Conservation (phyloP, 148 eudicot genomes). For the Suaeda aralocaspica region DNA sequence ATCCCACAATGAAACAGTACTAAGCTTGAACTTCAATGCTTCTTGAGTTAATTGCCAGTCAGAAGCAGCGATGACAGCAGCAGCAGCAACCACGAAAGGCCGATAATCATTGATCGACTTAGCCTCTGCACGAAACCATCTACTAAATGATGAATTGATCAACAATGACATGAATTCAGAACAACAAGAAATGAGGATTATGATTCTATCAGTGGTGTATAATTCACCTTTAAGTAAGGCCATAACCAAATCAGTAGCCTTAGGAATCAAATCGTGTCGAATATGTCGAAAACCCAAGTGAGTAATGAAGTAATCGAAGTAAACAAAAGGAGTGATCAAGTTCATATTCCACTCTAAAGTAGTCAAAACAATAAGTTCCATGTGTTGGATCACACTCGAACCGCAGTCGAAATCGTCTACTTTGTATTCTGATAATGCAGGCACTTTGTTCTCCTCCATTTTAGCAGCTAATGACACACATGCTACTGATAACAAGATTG, state of each 20-base stretch:
- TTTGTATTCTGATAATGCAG: slow-evolving; percentile 30
- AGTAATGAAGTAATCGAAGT: slow-evolving; percentile 32
- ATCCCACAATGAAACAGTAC: slow-evolving; percentile 36
- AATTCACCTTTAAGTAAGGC: slow-evolving; percentile 37
- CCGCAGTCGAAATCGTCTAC: slow-evolving; percentile 25
- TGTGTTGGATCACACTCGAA: slow-evolving; percentile 27
- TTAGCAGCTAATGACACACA: slow-evolving; percentile 69
- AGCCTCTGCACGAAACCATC: slow-evolving; percentile 36
- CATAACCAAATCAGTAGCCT: slow-evolving; percentile 36
- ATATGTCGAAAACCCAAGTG: slow-evolving; percentile 29
- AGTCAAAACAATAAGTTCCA: slow-evolving; percentile 48
- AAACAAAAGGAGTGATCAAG: slow-evolving; percentile 51
- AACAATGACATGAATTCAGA: not conserved
- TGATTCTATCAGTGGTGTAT: not conserved
- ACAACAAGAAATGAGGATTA: not conserved
- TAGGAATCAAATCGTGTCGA: slow-evolving; percentile 17
- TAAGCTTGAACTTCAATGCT: slow-evolving; percentile 33
- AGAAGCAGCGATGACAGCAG: slow-evolving; percentile 50
- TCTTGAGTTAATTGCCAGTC: slow-evolving; percentile 37
- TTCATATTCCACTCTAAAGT: slow-evolving; percentile 50
- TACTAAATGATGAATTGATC: not conserved
- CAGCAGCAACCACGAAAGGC: slow-evolving; percentile 50
- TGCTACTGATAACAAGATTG: slow-evolving; percentile 46
- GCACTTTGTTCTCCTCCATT: slow-evolving; percentile 43
- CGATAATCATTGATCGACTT: slow-evolving; percentile 33